These are phyloP conservation scores for Aleurites moluccanus DNA, from an alignment of 441 rosid species.

Conservation along the genomic window DNA sequence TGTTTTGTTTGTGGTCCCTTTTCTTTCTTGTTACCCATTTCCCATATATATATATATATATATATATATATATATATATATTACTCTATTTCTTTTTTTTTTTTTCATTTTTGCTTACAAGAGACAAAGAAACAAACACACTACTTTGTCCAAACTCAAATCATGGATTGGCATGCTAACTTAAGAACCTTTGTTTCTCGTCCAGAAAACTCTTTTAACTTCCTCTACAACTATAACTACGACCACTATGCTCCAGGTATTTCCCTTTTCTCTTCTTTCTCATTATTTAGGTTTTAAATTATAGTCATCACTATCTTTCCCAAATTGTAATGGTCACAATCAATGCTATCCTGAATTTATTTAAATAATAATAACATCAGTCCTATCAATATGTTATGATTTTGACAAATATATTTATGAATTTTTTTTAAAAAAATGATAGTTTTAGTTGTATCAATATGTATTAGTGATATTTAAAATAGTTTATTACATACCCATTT, in stretches of 20 bases:
- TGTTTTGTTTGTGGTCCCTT: slow-evolving; percentile 24
- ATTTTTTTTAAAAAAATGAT: too few species aligned
- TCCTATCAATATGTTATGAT: too few species aligned
- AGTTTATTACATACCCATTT: too few species aligned
- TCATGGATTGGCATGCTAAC: slow-evolving; percentile 60
- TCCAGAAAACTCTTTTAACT: slow-evolving; percentile 47
- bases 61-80: too few species aligned
- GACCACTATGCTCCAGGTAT: slow-evolving; percentile 54
- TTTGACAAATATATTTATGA: too few species aligned
- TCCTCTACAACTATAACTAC: slow-evolving; percentile 49
- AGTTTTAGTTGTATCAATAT: too few species aligned
- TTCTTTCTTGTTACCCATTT: background rate
- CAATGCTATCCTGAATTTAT: too few species aligned
- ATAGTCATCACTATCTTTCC: too few species aligned
- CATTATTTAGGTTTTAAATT: background rate
- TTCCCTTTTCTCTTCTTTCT: background rate
- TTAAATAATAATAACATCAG: too few species aligned
- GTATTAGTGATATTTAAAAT: too few species aligned
- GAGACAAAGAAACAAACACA: background rate
- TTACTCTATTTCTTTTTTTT: background rate
- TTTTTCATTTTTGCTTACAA: slow-evolving; percentile 9
- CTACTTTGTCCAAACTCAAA: background rate
- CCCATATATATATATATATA: background rate
- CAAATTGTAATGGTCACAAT: too few species aligned
- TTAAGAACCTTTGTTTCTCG: slow-evolving; percentile 44